Evolutionary conservation across 192 early-diverging fungal species (phyloP).

Genomic region (Coemansia aciculifera): DNA sequence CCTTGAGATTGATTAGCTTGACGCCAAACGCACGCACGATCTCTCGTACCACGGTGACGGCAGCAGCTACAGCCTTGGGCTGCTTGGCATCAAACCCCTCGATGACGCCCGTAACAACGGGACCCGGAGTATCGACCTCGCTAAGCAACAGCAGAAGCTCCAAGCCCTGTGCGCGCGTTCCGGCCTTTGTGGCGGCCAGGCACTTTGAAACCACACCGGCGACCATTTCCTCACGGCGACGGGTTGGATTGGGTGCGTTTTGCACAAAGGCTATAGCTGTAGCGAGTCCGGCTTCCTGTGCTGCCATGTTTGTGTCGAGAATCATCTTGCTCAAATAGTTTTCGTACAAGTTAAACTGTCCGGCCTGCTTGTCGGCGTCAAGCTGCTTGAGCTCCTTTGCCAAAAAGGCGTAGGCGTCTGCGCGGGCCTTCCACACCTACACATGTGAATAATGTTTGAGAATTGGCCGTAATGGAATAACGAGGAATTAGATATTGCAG

Average conservation of each 20-base stretch:
- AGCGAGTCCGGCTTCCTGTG: constrained; percentile 81
- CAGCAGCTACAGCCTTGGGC: constrained; percentile 85
- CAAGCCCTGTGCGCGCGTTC: constrained; percentile 72
- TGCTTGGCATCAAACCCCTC: constrained; percentile 80
- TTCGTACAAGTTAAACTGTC: constrained; percentile 70
- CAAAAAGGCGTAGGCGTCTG: constrained; percentile 80
- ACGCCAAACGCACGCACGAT: constrained; percentile 77
- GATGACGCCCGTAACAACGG: constrained; percentile 80
- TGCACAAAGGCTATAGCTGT: constrained; percentile 77
- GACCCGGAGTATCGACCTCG: constrained; percentile 83
- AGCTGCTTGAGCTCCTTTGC: constrained; percentile 67
- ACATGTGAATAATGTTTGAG: neutral
- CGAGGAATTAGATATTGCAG: neutral
- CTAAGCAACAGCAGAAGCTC: constrained; percentile 85
- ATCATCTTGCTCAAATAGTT: constrained; percentile 78
- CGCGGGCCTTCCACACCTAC: constrained; percentile 93
- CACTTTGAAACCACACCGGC: constrained; percentile 85
- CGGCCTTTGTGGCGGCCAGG: constrained; percentile 76
- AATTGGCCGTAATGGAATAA: neutral
- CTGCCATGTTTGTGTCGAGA: constrained; percentile 84
- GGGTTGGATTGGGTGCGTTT: constrained; percentile 75
- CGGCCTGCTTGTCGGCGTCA: constrained; percentile 59
- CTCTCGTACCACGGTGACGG: constrained; percentile 62
- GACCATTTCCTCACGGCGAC: constrained; percentile 68
- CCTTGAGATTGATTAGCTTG: constrained; percentile 78